Percentiles rank a stretch among this genome's conserved stretches.
These are phyloP conservation scores for Metschnikowia lachancei DNA, from an alignment of 805 yeast species.

Conservation along the genomic window DNA sequence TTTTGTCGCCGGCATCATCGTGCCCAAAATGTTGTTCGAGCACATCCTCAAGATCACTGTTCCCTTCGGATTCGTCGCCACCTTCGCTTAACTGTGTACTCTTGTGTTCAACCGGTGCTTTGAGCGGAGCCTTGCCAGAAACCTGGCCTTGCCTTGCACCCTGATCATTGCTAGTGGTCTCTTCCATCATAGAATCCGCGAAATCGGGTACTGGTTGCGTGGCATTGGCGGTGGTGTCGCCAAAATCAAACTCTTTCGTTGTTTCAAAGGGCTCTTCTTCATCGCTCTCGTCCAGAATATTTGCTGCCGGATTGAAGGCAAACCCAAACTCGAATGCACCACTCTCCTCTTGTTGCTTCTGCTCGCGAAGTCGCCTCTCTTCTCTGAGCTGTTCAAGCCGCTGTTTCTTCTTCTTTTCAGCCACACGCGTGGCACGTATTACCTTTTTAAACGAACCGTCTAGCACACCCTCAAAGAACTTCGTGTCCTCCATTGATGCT, in stretches of 20 bases:
- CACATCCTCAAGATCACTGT: conserved; percentile 5
- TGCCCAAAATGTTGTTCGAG: conserved; percentile 5
- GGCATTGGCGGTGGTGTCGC: background rate
- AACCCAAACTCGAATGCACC: conserved; percentile 34
- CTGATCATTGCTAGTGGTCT: background rate
- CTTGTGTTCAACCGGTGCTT: background rate
- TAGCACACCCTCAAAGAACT: conserved; percentile 24
- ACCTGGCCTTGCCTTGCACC: conserved; percentile 2
- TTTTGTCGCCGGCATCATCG: background rate
- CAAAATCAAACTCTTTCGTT: conserved; percentile 13
- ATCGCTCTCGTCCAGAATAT: conserved; percentile 20
- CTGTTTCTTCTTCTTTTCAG: conserved; percentile 19
- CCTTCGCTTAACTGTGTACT: background rate
- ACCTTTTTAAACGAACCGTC: conserved; percentile 32
- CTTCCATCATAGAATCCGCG: background rate
- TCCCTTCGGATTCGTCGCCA: background rate
- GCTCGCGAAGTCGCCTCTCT: conserved; percentile 22
- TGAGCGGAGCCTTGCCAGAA: conserved; percentile 8
- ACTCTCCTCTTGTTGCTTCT: conserved; percentile 32
- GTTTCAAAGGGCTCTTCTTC: conserved; percentile 7
- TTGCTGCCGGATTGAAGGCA: conserved; percentile 28
- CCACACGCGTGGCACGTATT: conserved; percentile 31
- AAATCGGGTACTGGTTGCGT: background rate
- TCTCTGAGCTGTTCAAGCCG: conserved; percentile 18
- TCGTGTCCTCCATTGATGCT: conserved; percentile 24